These are phyloP conservation scores for Pneumocystis carinii DNA, from an alignment of 1,139 yeast species.

Conservation along the genomic window DNA sequence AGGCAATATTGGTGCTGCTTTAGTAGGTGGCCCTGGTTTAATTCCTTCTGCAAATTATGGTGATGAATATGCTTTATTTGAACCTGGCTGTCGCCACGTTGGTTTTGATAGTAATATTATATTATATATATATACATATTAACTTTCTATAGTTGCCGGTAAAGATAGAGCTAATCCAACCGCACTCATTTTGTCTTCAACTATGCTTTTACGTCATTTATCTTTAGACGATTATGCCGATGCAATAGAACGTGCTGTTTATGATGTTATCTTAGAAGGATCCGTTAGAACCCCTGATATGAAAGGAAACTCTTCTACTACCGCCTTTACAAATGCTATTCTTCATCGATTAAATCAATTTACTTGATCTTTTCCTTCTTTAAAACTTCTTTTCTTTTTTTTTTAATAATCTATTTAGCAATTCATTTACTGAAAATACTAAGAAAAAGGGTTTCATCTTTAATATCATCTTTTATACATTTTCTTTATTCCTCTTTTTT, in stretches of 20 bases:
- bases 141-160: constrained; percentile 37
- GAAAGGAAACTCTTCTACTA: constrained; percentile 74
- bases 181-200: constrained; percentile 82
- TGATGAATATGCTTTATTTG: constrained; percentile 93
- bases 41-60: constrained; percentile 98
- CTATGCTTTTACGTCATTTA: constrained; percentile 86
- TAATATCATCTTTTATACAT: neutral
- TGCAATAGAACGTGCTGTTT: constrained; percentile 74
- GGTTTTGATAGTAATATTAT: constrained; percentile 52
- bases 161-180: constrained; percentile 79
- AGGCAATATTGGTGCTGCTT: constrained; percentile 96
- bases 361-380: neutral
- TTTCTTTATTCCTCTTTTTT: neutral
- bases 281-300: constrained; percentile 68
- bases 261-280: constrained; percentile 79
- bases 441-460: neutral
- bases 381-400: neutral
- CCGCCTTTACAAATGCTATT: constrained; percentile 74
- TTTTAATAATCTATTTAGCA: neutral
- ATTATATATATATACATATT: constrained; percentile 35
- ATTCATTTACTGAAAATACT: neutral
- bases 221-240: constrained; percentile 77
- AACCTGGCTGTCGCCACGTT: constrained; percentile 99
- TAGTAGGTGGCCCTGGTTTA: constrained; percentile 96
- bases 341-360: constrained; percentile 25